Evolutionary conservation across 2,329 filamentous ascomycete species (phyloP).

Genomic region (Decorospora gaudefroyi): DNA sequence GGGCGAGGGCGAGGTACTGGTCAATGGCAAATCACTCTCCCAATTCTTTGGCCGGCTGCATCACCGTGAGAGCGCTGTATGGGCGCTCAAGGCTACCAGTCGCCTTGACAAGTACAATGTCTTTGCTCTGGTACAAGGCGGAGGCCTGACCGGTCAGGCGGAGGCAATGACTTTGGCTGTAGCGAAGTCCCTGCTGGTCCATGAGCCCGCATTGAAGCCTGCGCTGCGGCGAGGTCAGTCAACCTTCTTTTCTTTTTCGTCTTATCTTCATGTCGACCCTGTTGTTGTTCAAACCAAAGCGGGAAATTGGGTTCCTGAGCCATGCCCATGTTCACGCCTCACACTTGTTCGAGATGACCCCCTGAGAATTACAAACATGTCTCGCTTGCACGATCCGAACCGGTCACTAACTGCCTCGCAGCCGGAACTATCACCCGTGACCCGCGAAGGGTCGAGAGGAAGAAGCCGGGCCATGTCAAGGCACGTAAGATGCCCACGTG

Average conservation of each 20-base stretch:
- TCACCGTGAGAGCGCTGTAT: slow-evolving; percentile 91
- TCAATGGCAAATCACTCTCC: slow-evolving; percentile 86
- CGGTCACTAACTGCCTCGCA: slow-evolving; percentile 57
- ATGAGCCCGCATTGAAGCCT: slow-evolving; percentile 90
- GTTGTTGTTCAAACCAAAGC: too few relatives aligned
- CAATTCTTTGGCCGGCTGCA: slow-evolving; percentile 86
- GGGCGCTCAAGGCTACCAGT: slow-evolving; percentile 81
- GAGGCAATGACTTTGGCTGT: slow-evolving; percentile 91
- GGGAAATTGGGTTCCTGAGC: slow-evolving; percentile 5
- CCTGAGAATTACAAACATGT: slow-evolving; percentile 9
- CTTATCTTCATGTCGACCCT: slow-evolving; percentile 1
- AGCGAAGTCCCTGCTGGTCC: slow-evolving; percentile 82
- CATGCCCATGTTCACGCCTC: slow-evolving; percentile 8
- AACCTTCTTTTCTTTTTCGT: slow-evolving; percentile 4
- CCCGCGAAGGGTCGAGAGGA: slow-evolving; percentile 89
- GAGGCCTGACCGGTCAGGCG: slow-evolving; percentile 91
- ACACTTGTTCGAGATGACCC: slow-evolving; percentile 12
- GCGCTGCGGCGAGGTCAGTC: slow-evolving; percentile 83
- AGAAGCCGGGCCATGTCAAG: slow-evolving; percentile 96
- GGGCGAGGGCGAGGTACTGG: slow-evolving; percentile 83
- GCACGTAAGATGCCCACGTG: slow-evolving; percentile 97
- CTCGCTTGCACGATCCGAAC: slow-evolving; percentile 14
- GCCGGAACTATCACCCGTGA: slow-evolving; percentile 93
- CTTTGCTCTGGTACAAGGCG: slow-evolving; percentile 81
- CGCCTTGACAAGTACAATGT: slow-evolving; percentile 96